Base-by-base conservation (phyloP, 305 asterid species). In the Fraxinus greggii region DNA sequence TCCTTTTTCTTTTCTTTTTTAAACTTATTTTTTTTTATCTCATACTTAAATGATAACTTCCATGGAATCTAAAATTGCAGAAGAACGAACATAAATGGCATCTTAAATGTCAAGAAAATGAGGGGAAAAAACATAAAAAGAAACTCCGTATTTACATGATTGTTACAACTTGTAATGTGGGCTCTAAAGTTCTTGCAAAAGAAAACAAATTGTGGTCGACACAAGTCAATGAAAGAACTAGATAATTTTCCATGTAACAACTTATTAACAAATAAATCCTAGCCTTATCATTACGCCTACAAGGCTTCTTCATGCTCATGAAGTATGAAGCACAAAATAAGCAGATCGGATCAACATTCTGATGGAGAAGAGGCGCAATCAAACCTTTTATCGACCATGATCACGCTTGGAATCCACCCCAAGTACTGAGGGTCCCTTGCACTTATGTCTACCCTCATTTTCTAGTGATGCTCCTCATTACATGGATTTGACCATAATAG, bases 61-160 rank as follows among this genome's bases (percentile, higher is more conserved):
- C 9, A 78, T 61, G 42, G 76, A 78, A 23, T 78, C 8, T 26
- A 13, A 63, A 35, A 17, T 32, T 51, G 26, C 1, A 42, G 69
- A 78, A 61, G 26, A 78, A 78, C 28, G 35, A 23, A 0, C 59
- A 31, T 45, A 65, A 67, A 45, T 29, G 54, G 28, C 76, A 33
- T 78, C 79, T 83, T 82, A 79, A 84, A 54, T 3, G 82, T 78
- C 77, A 84, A 78, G 0, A 83, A 73, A 32, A 42, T 12, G 54
- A 42, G 17, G 54, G 54, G 17, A 0, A 12, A 36, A 12, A 12
- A 42, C 54, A 42, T 0, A 42, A 3, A 12, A 42, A 42, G 54
- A 42, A 42, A 42, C n/a, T 10, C 17, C n/a, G 0, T 42, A 12
- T 3, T 12, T 42, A 10, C 54, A 42, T 42, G 54, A 42, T 42